These are phyloP conservation scores for Suillus subalutaceus DNA, from an alignment of 768 basidiomycete genomes.

Conservation along the genomic window DNA sequence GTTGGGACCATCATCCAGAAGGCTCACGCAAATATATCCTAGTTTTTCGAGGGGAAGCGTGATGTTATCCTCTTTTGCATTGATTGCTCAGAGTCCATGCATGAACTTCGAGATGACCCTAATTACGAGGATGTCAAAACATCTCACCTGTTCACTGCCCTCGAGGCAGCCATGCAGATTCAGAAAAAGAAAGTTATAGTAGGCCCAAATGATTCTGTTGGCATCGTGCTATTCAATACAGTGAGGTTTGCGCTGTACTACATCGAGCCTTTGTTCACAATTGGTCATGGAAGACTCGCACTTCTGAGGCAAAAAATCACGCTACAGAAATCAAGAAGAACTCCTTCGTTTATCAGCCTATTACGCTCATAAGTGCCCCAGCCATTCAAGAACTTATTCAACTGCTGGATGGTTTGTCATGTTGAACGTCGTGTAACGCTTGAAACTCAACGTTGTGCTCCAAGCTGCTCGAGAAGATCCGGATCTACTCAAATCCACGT, in stretches of 20 bases:
- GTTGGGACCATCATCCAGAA: not conserved
- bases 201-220: constrained; percentile 87
- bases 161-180: constrained; percentile 84
- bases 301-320: constrained; percentile 38
- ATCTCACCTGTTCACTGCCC: constrained; percentile 76
- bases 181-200: constrained; percentile 89
- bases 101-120: constrained; percentile 65
- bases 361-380: constrained; percentile 76
- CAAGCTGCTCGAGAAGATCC: constrained; percentile 71
- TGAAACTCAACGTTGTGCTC: constrained; percentile 12
- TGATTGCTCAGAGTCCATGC: constrained; percentile 93
- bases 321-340: constrained; percentile 68
- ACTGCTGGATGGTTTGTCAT: constrained; percentile 68
- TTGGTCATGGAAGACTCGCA: constrained; percentile 22
- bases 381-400: constrained; percentile 80
- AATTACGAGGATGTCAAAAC: constrained; percentile 67
- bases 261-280: not conserved
- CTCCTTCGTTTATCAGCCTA: constrained; percentile 74
- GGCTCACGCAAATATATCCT: not conserved
- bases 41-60: constrained; percentile 73
- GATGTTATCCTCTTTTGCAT: constrained; percentile 96
- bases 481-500: constrained; percentile 54
- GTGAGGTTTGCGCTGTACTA: constrained; percentile 46
- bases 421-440: not conserved
- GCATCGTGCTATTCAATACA: constrained; percentile 91